A percentile compares a stretch with the other conserved stretches of the same genome.
phyloP scores from a whole-genome alignment of 2,329 filamentous ascomycete genomes.

The Calonectria henricotiae region DNA sequence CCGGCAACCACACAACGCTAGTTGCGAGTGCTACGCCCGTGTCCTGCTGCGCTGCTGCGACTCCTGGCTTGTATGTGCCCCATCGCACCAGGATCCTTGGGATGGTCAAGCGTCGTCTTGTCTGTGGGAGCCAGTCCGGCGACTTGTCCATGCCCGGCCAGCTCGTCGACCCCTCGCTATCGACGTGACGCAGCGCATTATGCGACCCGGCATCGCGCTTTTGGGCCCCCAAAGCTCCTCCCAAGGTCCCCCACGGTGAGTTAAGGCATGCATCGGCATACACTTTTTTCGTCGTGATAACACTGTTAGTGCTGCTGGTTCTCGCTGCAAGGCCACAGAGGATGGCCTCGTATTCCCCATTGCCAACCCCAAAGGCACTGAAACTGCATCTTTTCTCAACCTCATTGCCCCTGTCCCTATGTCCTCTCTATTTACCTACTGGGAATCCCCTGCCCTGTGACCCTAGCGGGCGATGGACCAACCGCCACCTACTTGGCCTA shows the following conservation, averaged over 20 bases:
- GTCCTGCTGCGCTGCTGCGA: slow-evolving; percentile 42
- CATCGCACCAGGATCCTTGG: slow-evolving; percentile 44
- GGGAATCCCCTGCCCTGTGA: slow-evolving; percentile 43
- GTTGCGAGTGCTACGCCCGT: slow-evolving; percentile 38
- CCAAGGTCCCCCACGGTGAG: slow-evolving; percentile 38
- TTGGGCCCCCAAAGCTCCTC: slow-evolving; percentile 44
- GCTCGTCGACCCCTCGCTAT: slow-evolving; percentile 40
- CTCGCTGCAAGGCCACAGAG: slow-evolving; percentile 46
- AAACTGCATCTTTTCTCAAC: slow-evolving; percentile 14
- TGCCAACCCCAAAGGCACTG: slow-evolving; percentile 29
- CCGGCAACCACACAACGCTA: slow-evolving; percentile 43
- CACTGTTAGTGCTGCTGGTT: slow-evolving; percentile 43
- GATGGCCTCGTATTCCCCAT: slow-evolving; percentile 37
- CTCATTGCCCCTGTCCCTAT: slow-evolving; percentile 29
- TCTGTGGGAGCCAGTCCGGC: slow-evolving; percentile 39
- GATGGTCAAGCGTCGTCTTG: slow-evolving; percentile 40
- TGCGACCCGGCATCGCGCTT: slow-evolving; percentile 47
- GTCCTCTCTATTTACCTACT: slow-evolving; percentile 35
- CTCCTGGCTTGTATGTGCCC: slow-evolving; percentile 45
- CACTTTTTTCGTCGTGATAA: slow-evolving; percentile 44
- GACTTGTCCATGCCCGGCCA: slow-evolving; percentile 38
- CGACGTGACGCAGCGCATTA: slow-evolving; percentile 36
- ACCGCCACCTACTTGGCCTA: slow-evolving; percentile 45
- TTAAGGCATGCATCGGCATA: slow-evolving; percentile 38
- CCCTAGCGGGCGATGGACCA: slow-evolving; percentile 31